phyloP scores from a whole-genome alignment of 1,284 basidiomycete species.

The Ceratobasidium sp. region DNA sequence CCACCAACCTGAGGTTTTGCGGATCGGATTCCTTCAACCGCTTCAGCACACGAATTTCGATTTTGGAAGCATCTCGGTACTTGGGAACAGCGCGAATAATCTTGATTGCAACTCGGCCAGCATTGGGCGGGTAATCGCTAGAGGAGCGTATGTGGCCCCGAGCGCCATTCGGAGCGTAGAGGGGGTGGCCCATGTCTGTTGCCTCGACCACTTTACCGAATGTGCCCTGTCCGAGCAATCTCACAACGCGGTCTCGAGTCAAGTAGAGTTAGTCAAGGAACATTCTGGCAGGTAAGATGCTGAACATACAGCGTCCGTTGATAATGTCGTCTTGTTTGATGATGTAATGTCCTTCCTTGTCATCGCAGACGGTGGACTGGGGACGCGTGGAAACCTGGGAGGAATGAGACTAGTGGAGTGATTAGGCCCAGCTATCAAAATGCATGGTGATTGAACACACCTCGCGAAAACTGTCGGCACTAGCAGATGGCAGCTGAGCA shows the following conservation, averaged over 20 bases:
- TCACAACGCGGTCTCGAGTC: conserved; percentile 84
- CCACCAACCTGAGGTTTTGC: conserved; percentile 83
- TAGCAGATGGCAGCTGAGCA: conserved; percentile 14
- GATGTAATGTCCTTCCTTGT: conserved; percentile 95
- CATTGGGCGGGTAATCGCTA: conserved; percentile 40
- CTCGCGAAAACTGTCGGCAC: conserved; percentile 32
- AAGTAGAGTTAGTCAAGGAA: neutral
- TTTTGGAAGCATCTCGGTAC: conserved; percentile 98
- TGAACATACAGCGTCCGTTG: conserved; percentile 76
- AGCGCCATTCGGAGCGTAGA: conserved; percentile 43
- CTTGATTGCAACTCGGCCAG: conserved; percentile 92
- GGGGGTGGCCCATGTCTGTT: conserved; percentile 73
- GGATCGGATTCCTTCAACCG: conserved; percentile 93
- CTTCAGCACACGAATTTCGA: conserved; percentile 95
- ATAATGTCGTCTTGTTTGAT: conserved; percentile 91
- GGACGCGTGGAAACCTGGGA: conserved; percentile 52
- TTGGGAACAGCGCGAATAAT: conserved; percentile 97
- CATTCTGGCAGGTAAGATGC: conserved; percentile 22
- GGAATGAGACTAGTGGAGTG: conserved; percentile 5
- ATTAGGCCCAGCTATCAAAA: conserved; percentile 1
- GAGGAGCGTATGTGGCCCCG: conserved; percentile 29
- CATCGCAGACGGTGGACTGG: conserved; percentile 70
- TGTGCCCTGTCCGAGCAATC: conserved; percentile 94
- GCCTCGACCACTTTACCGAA: conserved; percentile 99
- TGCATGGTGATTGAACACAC: conserved; percentile 24